Percentiles rank a stretch among this genome's conserved stretches.
These are phyloP conservation scores for Eucalyptus urophylla DNA, from an alignment of 345 rosid genomes.

Conservation along the genomic window DNA sequence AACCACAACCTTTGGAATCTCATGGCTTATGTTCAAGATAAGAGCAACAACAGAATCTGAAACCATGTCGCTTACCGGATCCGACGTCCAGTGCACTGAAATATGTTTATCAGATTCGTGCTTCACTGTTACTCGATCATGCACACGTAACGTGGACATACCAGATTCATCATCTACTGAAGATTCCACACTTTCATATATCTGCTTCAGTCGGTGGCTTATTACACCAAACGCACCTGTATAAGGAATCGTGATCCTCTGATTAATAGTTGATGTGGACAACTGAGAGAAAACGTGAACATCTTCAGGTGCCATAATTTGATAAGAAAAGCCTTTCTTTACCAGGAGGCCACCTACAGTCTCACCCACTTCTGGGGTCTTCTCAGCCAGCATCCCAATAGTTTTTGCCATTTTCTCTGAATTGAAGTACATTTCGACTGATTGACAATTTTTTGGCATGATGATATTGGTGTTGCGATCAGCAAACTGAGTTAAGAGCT, in stretches of 20 bases:
- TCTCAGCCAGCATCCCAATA: constrained; percentile 71
- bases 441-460: constrained; percentile 89
- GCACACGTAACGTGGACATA: constrained; percentile 51
- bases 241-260: constrained; percentile 72
- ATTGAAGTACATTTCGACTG: constrained; percentile 72
- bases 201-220: constrained; percentile 73
- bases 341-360: constrained; percentile 70
- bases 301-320: constrained; percentile 40
- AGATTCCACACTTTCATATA: constrained; percentile 72
- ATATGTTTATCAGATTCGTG: constrained; percentile 79
- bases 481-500: constrained; percentile 59
- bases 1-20: constrained; percentile 66
- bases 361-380: constrained; percentile 74
- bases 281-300: constrained; percentile 80
- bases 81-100: constrained; percentile 78
- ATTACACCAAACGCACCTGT: constrained; percentile 72
- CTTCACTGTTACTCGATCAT: constrained; percentile 61
- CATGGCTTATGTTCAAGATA: constrained; percentile 60
- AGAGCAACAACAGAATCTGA: constrained; percentile 85
- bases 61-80: constrained; percentile 87
- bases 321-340: constrained; percentile 24
- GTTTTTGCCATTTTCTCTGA: constrained; percentile 94
- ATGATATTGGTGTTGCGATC: constrained; percentile 75
- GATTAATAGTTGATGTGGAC: constrained; percentile 63
- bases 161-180: constrained; percentile 69